Evolutionary conservation across 1,284 basidiomycete genomes (phyloP), one percentile per base, ranked within the genome.

Genomic region (Leccinum pseudoinsigne): DNA sequence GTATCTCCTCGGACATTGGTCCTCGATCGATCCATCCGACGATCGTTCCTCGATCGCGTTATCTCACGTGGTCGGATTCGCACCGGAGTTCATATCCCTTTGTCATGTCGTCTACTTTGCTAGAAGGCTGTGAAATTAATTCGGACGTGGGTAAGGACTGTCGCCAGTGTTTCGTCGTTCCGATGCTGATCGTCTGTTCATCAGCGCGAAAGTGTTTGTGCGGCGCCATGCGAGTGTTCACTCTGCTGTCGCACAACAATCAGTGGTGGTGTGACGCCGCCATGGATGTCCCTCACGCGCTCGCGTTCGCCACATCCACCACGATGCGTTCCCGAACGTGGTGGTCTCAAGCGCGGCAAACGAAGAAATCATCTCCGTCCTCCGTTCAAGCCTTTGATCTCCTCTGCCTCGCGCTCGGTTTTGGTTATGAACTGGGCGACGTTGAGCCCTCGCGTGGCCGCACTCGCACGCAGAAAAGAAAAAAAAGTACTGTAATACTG

Each of bases 221-320:
- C 61, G 79, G 82, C 2, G 76, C 81, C 4, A 78, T 91, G 4
- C 84, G 89, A 1, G 82, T 89, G 6, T 81, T 92, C 36, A 86
- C 92, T 61, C 88, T 85, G 61, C 75, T 91, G 11, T 88, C 89
- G 0, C 88, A 91, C 66, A 80, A 81, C 23, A 82, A 86, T 67
- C 68, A 75, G 28, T 67, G 69, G 12, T 91, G 89, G 88, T 83
- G 82, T 55, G 68, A 72, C 42, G 79, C 79, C 34, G 72, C 89
- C 11, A 67, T 84, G 2, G 74, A 79, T 9, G 76, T 81, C 40
- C 73, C 80, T 2, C 72, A 74, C 59, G 78, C 82, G 2, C 71
- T 89, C 28, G 74, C 79, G 4, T 80, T 82, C 18, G 69, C 86
- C 23, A 64, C 86, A 62, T 76, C 83, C 42, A 71, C 82, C 11